These are phyloP conservation scores for Talaromyces sp. DNA, from an alignment of 2,329 filamentous ascomycete genomes.

Conservation along the genomic window DNA sequence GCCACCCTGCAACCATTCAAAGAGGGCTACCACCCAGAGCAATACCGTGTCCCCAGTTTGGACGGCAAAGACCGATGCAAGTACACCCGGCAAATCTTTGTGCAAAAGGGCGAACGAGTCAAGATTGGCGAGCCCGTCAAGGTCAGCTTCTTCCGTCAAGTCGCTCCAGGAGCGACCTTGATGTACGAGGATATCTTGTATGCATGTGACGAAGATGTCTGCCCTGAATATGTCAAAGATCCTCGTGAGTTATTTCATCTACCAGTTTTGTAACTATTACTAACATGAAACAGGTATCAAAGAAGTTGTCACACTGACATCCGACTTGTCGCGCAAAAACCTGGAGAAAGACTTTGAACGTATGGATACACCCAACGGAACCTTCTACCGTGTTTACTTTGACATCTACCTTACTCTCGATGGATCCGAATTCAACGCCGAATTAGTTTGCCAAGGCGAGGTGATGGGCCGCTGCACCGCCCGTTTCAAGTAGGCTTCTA, in stretches of 20 bases:
- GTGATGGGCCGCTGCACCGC: constrained; percentile 97
- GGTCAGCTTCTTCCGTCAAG: constrained; percentile 97
- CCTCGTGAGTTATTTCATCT: constrained; percentile 65
- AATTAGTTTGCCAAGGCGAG: constrained; percentile 97
- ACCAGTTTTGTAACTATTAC: not conserved
- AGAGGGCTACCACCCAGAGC: constrained; percentile 95
- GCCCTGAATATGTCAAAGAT: constrained; percentile 98
- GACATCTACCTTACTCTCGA: constrained; percentile 85
- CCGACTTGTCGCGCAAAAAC: constrained; percentile 94
- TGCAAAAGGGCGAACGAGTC: constrained; percentile 96
- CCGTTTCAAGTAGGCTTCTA: constrained; percentile 59
- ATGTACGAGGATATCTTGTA: constrained; percentile 99
- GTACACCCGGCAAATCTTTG: constrained; percentile 96
- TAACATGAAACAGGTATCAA: constrained; percentile 69
- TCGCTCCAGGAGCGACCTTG: constrained; percentile 90
- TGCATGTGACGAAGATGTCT: constrained; percentile 95
- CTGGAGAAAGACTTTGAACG: constrained; percentile 98
- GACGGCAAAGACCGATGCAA: constrained; percentile 98
- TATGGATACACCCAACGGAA: constrained; percentile 97
- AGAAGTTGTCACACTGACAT: constrained; percentile 96
- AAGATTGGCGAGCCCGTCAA: constrained; percentile 99
- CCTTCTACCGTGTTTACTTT: constrained; percentile 75
- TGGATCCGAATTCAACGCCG: constrained; percentile 95
- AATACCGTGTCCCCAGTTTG: constrained; percentile 92
- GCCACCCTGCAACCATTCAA: constrained; percentile 98